Base-by-base conservation (phyloP, 495 filamentous ascomycete genomes). In the Aspergillus haitiensis region DNA sequence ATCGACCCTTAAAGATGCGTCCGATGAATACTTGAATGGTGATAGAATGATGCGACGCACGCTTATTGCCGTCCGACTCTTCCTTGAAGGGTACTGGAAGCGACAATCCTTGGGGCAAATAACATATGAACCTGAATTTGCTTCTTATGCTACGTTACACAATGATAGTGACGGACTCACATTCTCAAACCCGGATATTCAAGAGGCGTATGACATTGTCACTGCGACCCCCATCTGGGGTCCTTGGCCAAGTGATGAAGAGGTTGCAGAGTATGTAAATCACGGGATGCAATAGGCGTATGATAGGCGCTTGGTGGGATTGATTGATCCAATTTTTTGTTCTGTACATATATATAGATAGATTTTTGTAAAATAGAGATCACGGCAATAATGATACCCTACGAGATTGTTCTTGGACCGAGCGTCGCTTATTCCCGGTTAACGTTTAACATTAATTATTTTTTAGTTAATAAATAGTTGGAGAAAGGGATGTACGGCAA, bases 201-300 rank as follows among this genome's bases (percentile, higher is more conserved):
- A 70, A 61, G 70, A 72, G 54, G 69, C 72, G 64, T 77, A 71
- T 64, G 70, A 78, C 44, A 72, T 80, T 34, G 65, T 87, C 62
- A 73, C 75, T 16, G 64, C 66, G 37, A 78, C 80, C 11, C 61
- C 62, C 6, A 64, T 70, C 21, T 84, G 81, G 83, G 77, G 73
- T 27, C 67, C 74, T 5, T 86, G 84, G 84, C 81, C 83, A 13
- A 76, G 62, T 45, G 77, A 81, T 52, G 72, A 74, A 48, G 82
- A 85, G 56, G 75, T 85, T 35, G 61, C 72, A 52, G 65, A 69
- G 34, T 86, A 86, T 69, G 45, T 65, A 48, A 18, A 37, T 32
- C 60, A 66, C 40, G 49, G 50, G 56, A 45, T 60, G 47, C 53
- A 51, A 45, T 66, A 53, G 34, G 55, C 47, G 16, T 50, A 13